Conservation (phyloP, 2,329 filamentous ascomycete genomes). For the Sphaerulina populicola region DNA sequence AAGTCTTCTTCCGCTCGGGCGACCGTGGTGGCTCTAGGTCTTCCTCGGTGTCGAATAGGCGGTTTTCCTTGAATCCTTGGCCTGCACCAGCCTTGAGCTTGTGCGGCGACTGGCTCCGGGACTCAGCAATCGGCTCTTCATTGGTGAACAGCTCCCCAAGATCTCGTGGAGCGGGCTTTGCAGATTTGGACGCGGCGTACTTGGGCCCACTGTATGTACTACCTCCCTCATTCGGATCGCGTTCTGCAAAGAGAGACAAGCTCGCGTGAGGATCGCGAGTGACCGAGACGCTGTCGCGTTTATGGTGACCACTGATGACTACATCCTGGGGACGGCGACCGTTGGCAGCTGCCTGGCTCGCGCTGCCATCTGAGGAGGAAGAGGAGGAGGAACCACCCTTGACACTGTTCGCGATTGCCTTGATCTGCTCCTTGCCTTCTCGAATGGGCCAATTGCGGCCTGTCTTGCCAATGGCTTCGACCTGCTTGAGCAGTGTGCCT, state of each 20-base stretch:
- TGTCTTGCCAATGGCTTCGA: slow-evolving; percentile 84
- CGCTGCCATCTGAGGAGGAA: slow-evolving; percentile 18
- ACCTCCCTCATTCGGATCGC: slow-evolving; percentile 52
- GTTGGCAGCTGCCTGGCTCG: slow-evolving; percentile 3
- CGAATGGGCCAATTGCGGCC: slow-evolving; percentile 92
- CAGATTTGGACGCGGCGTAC: not conserved
- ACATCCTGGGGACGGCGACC: slow-evolving; percentile 22
- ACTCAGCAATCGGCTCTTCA: slow-evolving; percentile 35
- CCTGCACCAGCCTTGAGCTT: slow-evolving; percentile 44
- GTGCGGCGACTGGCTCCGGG: slow-evolving; percentile 29
- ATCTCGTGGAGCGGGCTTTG: not conserved
- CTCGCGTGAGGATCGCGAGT: slow-evolving; percentile 52
- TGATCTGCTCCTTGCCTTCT: slow-evolving; percentile 75
- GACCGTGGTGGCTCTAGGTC: slow-evolving; percentile 31
- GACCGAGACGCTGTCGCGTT: slow-evolving; percentile 29
- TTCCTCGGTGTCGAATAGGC: slow-evolving; percentile 52
- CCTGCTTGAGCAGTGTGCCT: slow-evolving; percentile 79
- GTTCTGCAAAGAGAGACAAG: slow-evolving; percentile 64
- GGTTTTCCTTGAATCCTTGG: slow-evolving; percentile 46
- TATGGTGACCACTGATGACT: slow-evolving; percentile 24
- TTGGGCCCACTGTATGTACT: slow-evolving; percentile 36
- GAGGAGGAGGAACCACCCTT: slow-evolving; percentile 21
- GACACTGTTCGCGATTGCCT: slow-evolving; percentile 43
- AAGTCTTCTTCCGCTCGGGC: slow-evolving; percentile 49
- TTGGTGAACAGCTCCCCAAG: slow-evolving; percentile 58